Evolutionary conservation across 257 asterid genomes (phyloP).

Genomic region (Asclepias syriaca): DNA sequence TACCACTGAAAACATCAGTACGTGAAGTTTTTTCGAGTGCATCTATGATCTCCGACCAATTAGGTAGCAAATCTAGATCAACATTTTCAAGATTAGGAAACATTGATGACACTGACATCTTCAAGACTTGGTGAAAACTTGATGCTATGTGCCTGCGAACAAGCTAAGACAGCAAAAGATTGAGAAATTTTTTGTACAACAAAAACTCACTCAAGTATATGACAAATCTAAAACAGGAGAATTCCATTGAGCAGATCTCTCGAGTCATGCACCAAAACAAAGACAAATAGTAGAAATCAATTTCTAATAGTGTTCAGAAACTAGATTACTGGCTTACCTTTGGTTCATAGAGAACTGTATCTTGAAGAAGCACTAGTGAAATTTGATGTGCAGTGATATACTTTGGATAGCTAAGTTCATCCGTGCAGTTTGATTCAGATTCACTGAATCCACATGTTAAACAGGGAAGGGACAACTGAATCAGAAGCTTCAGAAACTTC

Average conservation of each 20-base stretch:
- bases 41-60: constrained; percentile 48
- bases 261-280: background rate
- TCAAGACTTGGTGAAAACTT: constrained; percentile 51
- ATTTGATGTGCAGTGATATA: constrained; percentile 42
- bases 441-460: constrained; percentile 21
- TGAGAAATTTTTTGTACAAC: constrained; percentile 22
- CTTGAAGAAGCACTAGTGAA: constrained; percentile 61
- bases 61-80: constrained; percentile 48
- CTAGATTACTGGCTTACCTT: constrained; percentile 41
- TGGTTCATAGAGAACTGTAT: constrained; percentile 64
- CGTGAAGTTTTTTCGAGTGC: constrained; percentile 37
- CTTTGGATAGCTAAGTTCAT: constrained; percentile 30
- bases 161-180: constrained; percentile 54
- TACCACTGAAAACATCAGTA: constrained; percentile 6
- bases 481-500: constrained; percentile 46
- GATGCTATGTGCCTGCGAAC: constrained; percentile 77
- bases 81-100: constrained; percentile 44
- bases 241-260: background rate
- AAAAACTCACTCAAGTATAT: background rate
- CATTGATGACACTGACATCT: constrained; percentile 49
- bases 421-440: constrained; percentile 19
- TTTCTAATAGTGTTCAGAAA: background rate
- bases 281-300: background rate
- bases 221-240: background rate
- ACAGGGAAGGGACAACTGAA: constrained; percentile 42